Evolutionary conservation across 371 early-diverging fungal species (phyloP).

Genomic region (Apophysomyces trapeziformis): DNA sequence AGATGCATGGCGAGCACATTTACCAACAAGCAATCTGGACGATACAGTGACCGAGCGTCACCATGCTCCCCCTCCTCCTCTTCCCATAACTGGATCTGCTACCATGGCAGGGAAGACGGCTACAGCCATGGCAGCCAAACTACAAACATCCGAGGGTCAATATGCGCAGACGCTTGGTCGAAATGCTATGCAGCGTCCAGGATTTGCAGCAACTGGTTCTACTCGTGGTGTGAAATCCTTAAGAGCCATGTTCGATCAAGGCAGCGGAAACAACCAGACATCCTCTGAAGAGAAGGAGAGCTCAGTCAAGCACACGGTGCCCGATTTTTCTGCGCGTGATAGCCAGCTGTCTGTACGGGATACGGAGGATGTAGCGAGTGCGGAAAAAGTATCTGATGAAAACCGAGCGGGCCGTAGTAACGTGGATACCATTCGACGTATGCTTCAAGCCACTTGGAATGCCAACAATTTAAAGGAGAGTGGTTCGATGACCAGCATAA

Average conservation of each 20-base stretch:
- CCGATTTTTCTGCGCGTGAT: not conserved
- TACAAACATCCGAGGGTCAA: slow-evolving; percentile 3
- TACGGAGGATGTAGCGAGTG: too few relatives aligned
- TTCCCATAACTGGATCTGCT: slow-evolving; percentile 18
- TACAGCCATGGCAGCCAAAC: not conserved
- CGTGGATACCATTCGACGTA: slow-evolving; percentile 39
- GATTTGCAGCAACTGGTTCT: not conserved
- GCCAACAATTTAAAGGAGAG: slow-evolving; percentile 30
- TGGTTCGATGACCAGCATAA: slow-evolving; percentile 29
- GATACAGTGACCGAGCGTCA: not conserved
- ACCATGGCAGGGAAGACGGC: slow-evolving; percentile 15
- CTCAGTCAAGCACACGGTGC: not conserved
- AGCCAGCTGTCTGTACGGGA: too few relatives aligned
- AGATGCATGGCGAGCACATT: not conserved
- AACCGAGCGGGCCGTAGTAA: slow-evolving; percentile 16
- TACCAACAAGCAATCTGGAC: slow-evolving; percentile 4
- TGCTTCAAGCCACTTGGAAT: slow-evolving; percentile 45
- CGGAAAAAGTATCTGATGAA: too few relatives aligned
- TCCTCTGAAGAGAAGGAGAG: not conserved
- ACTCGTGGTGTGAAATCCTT: not conserved
- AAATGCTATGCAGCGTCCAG: not conserved
- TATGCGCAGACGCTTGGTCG: slow-evolving; percentile 16
- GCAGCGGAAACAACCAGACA: not conserved
- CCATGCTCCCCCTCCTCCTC: not conserved
- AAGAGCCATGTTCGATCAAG: slow-evolving; percentile 5